Evolutionary conservation across 2,329 filamentous ascomycete species (phyloP).

Genomic region (Pestalotiopsis sp.): DNA sequence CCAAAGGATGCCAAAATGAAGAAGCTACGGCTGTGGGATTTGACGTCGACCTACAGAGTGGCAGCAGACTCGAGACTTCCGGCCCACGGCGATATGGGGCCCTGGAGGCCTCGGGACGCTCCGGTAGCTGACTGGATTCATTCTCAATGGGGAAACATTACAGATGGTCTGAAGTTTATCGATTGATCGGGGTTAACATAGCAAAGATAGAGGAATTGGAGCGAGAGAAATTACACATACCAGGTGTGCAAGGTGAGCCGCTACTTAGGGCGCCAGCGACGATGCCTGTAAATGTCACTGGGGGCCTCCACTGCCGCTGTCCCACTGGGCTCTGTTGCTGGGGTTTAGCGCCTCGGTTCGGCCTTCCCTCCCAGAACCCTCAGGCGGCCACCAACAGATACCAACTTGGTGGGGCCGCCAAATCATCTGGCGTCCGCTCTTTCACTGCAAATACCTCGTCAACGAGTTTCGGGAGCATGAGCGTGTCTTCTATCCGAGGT

Average conservation of each 20-base stretch:
- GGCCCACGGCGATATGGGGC: not conserved
- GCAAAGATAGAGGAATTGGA: no score
- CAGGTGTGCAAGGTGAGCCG: no score
- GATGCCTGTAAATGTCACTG: no score
- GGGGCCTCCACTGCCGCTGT: not conserved
- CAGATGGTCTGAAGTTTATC: not conserved
- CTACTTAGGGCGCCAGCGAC: no score
- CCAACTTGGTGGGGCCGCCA: no score
- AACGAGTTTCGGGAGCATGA: not conserved
- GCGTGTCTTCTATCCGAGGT: no score
- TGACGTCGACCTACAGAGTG: not conserved
- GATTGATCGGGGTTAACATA: conserved; percentile 13
- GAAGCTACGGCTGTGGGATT: not conserved
- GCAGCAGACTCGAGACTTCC: not conserved
- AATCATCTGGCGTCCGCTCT: not conserved
- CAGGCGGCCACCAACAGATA: not conserved
- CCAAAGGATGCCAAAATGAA: not conserved
- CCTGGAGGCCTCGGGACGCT: not conserved
- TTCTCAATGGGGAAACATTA: not conserved
- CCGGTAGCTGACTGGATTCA: not conserved
- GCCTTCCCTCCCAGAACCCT: not conserved
- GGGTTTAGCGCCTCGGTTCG: not conserved
- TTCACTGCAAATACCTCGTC: not conserved
- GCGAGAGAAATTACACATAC: no score
- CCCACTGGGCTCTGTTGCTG: not conserved